These are phyloP conservation scores for Pochonia chlamydosporia DNA, from an alignment of 2,329 filamentous ascomycete species.

Conservation along the genomic window DNA sequence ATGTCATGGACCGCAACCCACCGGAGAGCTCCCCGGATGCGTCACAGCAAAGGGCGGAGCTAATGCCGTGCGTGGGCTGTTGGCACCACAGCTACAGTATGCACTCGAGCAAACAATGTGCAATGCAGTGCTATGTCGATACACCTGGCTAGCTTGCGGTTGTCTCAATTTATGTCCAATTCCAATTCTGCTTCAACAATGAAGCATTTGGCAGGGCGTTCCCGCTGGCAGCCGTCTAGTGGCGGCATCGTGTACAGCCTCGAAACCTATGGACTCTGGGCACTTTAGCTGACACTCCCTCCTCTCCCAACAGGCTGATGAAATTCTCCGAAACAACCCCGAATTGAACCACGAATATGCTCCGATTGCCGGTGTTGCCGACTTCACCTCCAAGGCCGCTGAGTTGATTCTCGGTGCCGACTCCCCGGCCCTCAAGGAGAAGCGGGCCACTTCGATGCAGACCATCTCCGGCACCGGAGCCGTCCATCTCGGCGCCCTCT, in stretches of 20 bases:
- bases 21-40: too few relatives aligned
- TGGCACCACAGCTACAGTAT: too few relatives aligned
- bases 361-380: conserved; percentile 81
- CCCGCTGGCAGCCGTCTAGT: too few relatives aligned
- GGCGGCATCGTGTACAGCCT: background rate
- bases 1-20: too few relatives aligned
- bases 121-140: too few relatives aligned
- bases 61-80: too few relatives aligned
- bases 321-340: conserved; percentile 81
- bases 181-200: too few relatives aligned
- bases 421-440: conserved; percentile 77
- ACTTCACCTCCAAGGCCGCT: conserved; percentile 84
- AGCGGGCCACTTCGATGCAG: conserved; percentile 76
- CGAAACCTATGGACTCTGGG: background rate
- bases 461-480: conserved; percentile 97
- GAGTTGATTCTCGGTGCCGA: conserved; percentile 79
- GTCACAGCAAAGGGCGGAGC: too few relatives aligned
- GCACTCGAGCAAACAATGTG: too few relatives aligned
- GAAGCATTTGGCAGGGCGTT: too few relatives aligned
- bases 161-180: too few relatives aligned
- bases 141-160: too few relatives aligned
- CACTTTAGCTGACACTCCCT: background rate
- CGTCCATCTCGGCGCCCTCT: conserved; percentile 86
- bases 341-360: conserved; percentile 97
- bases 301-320: conserved; percentile 64